Evolutionary conservation across 2,329 filamentous ascomycete genomes (phyloP).

Genomic region (Bisporella sp.): DNA sequence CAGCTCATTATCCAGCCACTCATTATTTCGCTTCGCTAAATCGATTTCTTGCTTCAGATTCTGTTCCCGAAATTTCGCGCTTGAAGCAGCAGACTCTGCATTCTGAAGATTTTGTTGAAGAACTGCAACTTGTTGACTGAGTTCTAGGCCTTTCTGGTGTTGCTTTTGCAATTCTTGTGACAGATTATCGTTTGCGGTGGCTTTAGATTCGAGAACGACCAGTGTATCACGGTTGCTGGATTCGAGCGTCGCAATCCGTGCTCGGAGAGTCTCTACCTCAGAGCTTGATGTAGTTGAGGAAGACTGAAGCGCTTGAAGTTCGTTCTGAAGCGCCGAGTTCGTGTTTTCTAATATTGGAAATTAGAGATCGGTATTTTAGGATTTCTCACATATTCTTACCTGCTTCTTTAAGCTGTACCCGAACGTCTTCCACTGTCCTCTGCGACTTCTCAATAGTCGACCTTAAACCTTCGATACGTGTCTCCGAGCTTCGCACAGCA

Average conservation of each 20-base stretch:
- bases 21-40: conserved; percentile 78
- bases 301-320: conserved; percentile 72
- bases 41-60: conserved; percentile 86
- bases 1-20: conserved; percentile 88
- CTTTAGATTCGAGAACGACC: conserved; percentile 83
- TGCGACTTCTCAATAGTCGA: conserved; percentile 74
- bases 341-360: conserved; percentile 56
- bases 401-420: conserved; percentile 74
- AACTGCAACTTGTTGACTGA: conserved; percentile 73
- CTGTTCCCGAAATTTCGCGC: conserved; percentile 85
- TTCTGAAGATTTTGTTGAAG: conserved; percentile 81
- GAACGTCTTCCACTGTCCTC: conserved; percentile 74
- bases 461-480: conserved; percentile 76
- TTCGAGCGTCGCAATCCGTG: conserved; percentile 81
- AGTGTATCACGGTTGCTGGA: conserved; percentile 88
- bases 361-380: conserved; percentile 1
- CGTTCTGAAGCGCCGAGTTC: conserved; percentile 69
- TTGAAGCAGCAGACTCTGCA: conserved; percentile 71
- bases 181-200: conserved; percentile 75
- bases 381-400: conserved; percentile 47
- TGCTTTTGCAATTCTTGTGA: conserved; percentile 81
- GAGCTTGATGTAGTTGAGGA: conserved; percentile 67
- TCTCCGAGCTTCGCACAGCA: conserved; percentile 75
- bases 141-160: conserved; percentile 78
- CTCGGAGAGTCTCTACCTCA: conserved; percentile 68